Conservation (phyloP, 2,329 filamentous ascomycete species). For the Cladosporium sp. region DNA sequence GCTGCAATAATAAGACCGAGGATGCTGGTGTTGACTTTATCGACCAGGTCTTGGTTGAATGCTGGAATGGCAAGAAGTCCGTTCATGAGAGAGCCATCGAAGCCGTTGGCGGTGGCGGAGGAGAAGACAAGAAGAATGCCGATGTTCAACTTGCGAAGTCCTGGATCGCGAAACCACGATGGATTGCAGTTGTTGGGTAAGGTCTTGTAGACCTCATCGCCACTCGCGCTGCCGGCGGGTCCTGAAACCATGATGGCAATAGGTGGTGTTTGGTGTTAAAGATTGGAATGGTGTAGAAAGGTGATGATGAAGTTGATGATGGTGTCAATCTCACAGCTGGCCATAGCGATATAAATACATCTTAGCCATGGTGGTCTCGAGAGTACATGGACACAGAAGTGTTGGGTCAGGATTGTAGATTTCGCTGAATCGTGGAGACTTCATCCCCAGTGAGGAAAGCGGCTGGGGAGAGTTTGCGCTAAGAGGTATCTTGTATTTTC, state of each 20-base stretch:
- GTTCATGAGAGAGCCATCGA: conserved; percentile 26
- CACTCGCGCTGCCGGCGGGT: conserved; percentile 10
- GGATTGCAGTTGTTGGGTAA: conserved; percentile 19
- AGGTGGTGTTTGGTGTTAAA: background rate
- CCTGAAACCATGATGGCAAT: conserved; percentile 7
- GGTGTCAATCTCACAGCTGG: background rate
- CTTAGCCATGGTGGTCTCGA: background rate
- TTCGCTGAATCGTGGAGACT: conserved; percentile 5
- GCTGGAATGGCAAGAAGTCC: conserved; percentile 23
- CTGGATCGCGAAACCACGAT: conserved; percentile 20
- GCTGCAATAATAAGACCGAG: conserved; percentile 25
- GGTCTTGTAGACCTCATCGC: conserved; percentile 18
- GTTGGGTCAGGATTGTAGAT: background rate
- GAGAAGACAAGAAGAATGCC: conserved; percentile 14
- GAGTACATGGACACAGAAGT: background rate
- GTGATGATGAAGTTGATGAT: background rate
- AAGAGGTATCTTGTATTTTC: background rate
- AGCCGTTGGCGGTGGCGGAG: conserved; percentile 17
- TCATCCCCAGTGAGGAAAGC: conserved; percentile 2
- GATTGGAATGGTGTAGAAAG: background rate
- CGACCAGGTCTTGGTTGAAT: conserved; percentile 11
- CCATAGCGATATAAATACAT: background rate
- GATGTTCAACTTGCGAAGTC: conserved; percentile 16
- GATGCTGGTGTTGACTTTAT: conserved; percentile 16
- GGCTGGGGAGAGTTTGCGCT: conserved; percentile 8